Evolutionary conservation across 306 rosid species (phyloP).

Genomic region (Hippophae tibetana): DNA sequence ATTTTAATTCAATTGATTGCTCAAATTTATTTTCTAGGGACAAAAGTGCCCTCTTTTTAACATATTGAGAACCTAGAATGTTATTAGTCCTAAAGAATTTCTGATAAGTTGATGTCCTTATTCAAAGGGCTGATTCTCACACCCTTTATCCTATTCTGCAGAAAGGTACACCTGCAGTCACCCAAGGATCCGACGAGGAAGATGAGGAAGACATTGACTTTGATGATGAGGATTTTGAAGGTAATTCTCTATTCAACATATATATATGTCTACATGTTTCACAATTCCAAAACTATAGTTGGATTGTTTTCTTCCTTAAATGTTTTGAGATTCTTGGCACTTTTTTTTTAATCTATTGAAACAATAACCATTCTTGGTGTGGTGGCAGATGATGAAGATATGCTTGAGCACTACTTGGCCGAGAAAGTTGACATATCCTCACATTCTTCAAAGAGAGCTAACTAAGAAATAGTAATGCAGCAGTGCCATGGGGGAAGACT

Average conservation of each 20-base stretch:
- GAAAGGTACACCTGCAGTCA: slow-evolving; percentile 56
- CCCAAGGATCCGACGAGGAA: slow-evolving; percentile 65
- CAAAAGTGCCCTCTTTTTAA: too few relatives aligned
- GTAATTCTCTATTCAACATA: slow-evolving; percentile 24
- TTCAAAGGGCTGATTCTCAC: too few relatives aligned
- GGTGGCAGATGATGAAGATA: slow-evolving; percentile 82
- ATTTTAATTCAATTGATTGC: too few relatives aligned
- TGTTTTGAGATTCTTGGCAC: too few relatives aligned
- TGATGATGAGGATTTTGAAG: slow-evolving; percentile 91
- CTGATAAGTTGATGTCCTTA: too few relatives aligned
- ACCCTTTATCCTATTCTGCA: slow-evolving; percentile 12
- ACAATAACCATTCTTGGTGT: slow-evolving; percentile 6
- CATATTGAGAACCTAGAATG: too few relatives aligned
- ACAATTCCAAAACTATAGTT: too few relatives aligned
- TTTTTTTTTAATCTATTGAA: too few relatives aligned
- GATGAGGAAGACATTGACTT: slow-evolving; percentile 79
- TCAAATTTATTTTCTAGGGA: too few relatives aligned
- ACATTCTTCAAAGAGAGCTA: slow-evolving; percentile 48
- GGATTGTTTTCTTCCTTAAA: too few relatives aligned
- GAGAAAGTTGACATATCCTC: slow-evolving; percentile 70
- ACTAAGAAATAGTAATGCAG: slow-evolving; percentile 23
- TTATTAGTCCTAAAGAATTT: too few relatives aligned
- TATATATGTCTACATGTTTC: background rate
- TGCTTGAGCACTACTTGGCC: slow-evolving; percentile 96
- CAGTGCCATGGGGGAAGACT: background rate